Base-by-base conservation (phyloP, 2,329 filamentous ascomycete species). In the Davidsoniella virescens region DNA sequence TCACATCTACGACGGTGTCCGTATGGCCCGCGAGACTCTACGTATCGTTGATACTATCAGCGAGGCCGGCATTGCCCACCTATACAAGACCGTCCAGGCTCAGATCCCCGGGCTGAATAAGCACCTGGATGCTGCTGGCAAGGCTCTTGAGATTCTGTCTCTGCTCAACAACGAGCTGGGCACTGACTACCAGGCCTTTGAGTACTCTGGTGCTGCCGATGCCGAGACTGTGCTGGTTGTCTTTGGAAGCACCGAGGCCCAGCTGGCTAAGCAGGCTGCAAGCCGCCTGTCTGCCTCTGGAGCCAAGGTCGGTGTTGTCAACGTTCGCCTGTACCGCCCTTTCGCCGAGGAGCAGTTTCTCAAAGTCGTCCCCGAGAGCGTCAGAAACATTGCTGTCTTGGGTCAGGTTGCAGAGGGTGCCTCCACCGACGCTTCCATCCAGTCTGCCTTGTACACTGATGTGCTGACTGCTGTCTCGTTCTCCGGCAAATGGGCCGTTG, bases 341-440 rank as follows among this genome's bases (percentile, higher is more conserved):
- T 96, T 98, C 61, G 78, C 92, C 29, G 92, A 98, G 67, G 87
- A 95, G 63, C 84, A 86, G 47, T 96, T 98, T 72, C 70, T 96
- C 55, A 79, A 82, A 57, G 76, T 77, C 9, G 75, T 98, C 25
- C 87, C 92, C 33, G 71, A 78, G 57, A 84, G 84, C 36, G 76
- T 81, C 44, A 78, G 77, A 65, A 83, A 75, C 55, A 73, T 98
- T 56, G 82, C 82, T 37, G 87, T 96, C 17, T 76, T 98, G 5
- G 92, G 92, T 49, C 92, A 98, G 64, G 90, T 98, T 56, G 67
- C 73, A 54, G 75, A 84, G 55, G 69, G 76, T 53, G 78, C 80
- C 52, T 84, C 92, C 5, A 70, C 77, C 39, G 90, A 96, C 62
- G 65, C 75, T 49, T 82, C 82, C 14, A 68, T 84, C 47, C 84